Evolutionary conservation across 305 asterid genomes (phyloP).

Genomic region (Ajuga reptans): DNA sequence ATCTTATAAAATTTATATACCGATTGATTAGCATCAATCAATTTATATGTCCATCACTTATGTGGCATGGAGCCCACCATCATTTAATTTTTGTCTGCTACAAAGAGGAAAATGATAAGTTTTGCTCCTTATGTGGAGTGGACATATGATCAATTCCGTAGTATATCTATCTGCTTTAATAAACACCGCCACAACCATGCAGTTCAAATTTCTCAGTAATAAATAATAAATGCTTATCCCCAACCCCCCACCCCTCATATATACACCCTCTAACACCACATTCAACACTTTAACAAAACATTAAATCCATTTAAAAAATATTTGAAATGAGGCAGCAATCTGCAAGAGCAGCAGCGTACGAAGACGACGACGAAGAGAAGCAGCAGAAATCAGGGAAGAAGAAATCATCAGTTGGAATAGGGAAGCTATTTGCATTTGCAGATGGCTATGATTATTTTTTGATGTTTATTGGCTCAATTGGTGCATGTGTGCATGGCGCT

Average conservation of each 20-base stretch:
- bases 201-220: slow-evolving; percentile 12
- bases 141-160: too few relatives aligned
- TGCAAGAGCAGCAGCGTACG: neutral
- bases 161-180: neutral
- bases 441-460: slow-evolving; percentile 62
- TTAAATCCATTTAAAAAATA: too few relatives aligned
- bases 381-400: slow-evolving; percentile 12
- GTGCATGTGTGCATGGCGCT: slow-evolving; percentile 92
- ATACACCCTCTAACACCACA: too few relatives aligned
- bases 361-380: neutral
- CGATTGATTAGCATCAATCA: too few relatives aligned
- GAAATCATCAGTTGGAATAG: slow-evolving; percentile 29
- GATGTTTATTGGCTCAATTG: slow-evolving; percentile 65
- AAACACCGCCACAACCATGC: slow-evolving; percentile 34
- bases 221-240: slow-evolving; percentile 25
- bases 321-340: slow-evolving; percentile 23
- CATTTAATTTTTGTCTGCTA: too few relatives aligned
- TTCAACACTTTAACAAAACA: too few relatives aligned
- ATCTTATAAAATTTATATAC: too few relatives aligned
- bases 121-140: too few relatives aligned
- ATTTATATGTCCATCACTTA: too few relatives aligned
- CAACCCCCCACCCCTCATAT: neutral
- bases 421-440: slow-evolving; percentile 64
- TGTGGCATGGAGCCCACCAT: too few relatives aligned
- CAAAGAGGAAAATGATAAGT: too few relatives aligned